These are phyloP conservation scores for Kalanchoe fedtschenkoi DNA, from an alignment of 164 flowering plant genomes.

Conservation along the genomic window DNA sequence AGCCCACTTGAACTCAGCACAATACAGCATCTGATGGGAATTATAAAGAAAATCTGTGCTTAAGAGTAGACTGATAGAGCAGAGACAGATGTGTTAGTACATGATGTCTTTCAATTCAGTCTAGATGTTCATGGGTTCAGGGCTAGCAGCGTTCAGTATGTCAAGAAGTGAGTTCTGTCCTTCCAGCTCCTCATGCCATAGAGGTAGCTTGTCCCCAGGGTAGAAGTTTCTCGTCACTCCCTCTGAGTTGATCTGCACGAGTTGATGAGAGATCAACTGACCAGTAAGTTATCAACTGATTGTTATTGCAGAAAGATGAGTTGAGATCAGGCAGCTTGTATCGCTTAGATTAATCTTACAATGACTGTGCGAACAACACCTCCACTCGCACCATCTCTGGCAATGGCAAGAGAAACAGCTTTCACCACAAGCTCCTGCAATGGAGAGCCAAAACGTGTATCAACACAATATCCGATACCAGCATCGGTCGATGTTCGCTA, in stretches of 20 bases:
- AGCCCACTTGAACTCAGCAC: no score
- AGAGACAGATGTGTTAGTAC: background rate
- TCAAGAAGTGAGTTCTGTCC: constrained; percentile 67
- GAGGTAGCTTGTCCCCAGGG: constrained; percentile 70
- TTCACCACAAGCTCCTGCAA: constrained; percentile 82
- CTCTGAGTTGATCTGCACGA: constrained; percentile 68
- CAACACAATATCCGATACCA: background rate
- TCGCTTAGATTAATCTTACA: constrained; percentile 33
- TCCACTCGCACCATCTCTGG: constrained; percentile 99
- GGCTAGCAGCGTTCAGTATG: constrained; percentile 28
- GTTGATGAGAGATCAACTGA: background rate
- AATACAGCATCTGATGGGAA: no score
- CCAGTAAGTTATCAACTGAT: background rate
- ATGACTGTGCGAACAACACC: constrained; percentile 96
- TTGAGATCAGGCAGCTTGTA: background rate
- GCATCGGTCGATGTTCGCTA: background rate
- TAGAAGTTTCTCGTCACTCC: constrained; percentile 78
- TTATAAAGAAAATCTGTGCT: no score
- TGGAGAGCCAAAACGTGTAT: background rate
- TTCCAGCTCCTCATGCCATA: constrained; percentile 94
- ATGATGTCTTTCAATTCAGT: background rate
- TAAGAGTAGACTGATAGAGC: no score
- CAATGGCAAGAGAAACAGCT: constrained; percentile 98
- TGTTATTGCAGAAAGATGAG: background rate
- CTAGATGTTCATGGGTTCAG: constrained; percentile 48